Base-by-base conservation (phyloP, 2,329 filamentous ascomycete species). In the Botrytis deweyae region DNA sequence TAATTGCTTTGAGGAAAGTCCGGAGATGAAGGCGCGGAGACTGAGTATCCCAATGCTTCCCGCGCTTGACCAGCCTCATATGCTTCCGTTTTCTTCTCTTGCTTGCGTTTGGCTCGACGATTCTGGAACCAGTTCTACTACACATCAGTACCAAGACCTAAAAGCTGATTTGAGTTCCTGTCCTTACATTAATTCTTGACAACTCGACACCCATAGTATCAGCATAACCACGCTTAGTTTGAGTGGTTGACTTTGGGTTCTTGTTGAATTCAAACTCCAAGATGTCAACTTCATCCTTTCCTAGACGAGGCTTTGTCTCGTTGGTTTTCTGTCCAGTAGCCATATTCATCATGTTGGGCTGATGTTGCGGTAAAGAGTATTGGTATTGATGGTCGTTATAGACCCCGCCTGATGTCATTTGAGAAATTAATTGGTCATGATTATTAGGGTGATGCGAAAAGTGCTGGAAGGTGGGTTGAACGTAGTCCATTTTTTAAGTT, bases 101-200 rank as follows among this genome's bases (percentile, higher is more conserved):
- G 89, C 86, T 81, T 81, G 55, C 80, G 73, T 72, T 81, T 81
- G 20, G 89, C 89, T 70, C 89, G 86, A 74, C 89, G 84, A 79
- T 91, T 91, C 77, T 91, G 89, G 79, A 91, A 91, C 89, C 89
- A 91, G 79, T 91, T 91, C 89, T 91, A 71, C 40, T 49, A 59
- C 10, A 36, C 49, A 46, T 75, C 61, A 74, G 74, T 68, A n/a
- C 4, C 25, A 25, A 38, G 42, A 36, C 16, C 0, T 29, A 4
- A 18, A 63, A 44, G 12, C n/a, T 40, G 9, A 42, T 33, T 46
- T 25, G 8, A 33, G 16, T 68, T 36, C 8, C n/a, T 22, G 18
- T 64, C 82, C 83, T 77, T 82, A 91, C 89, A 78, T 91, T 91
- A 76, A 91, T 90, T 76, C 89, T 85, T 29, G 89, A 86, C 76